Evolutionary conservation across 768 basidiomycete genomes (phyloP).

Genomic region (Neoboletus magnificus): DNA sequence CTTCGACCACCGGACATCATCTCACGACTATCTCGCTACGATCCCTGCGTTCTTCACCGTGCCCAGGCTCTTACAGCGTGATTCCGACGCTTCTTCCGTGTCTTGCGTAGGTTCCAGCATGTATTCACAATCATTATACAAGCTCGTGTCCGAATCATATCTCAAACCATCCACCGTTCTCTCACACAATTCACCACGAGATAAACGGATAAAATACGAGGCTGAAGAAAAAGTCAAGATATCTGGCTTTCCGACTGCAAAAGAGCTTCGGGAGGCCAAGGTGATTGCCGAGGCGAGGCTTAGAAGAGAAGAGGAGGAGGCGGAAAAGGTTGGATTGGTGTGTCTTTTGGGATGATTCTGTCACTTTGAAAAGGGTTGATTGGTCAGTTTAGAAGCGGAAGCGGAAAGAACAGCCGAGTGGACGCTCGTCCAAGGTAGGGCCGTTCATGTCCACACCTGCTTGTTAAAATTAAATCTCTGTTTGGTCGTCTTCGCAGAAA

Average conservation of each 20-base stretch:
- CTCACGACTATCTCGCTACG: slow-evolving; percentile 44
- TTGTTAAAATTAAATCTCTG: slow-evolving; percentile 23
- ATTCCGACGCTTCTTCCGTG: background rate
- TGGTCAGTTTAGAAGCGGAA: slow-evolving; percentile 56
- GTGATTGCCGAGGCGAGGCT: slow-evolving; percentile 61
- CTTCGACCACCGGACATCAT: slow-evolving; percentile 73
- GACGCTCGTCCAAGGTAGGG: slow-evolving; percentile 53
- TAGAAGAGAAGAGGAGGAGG: slow-evolving; percentile 68
- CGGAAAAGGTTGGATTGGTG: slow-evolving; percentile 71
- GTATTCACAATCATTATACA: slow-evolving; percentile 61
- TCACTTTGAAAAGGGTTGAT: slow-evolving; percentile 12
- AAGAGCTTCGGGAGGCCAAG: slow-evolving; percentile 71
- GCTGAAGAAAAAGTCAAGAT: slow-evolving; percentile 74
- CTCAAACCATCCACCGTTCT: slow-evolving; percentile 75
- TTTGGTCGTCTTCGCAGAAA: slow-evolving; percentile 33
- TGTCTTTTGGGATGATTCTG: slow-evolving; percentile 23
- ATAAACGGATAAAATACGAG: slow-evolving; percentile 79
- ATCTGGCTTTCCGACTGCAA: slow-evolving; percentile 73
- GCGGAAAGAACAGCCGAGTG: slow-evolving; percentile 42
- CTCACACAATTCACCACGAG: slow-evolving; percentile 76
- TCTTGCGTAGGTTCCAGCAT: slow-evolving; percentile 31
- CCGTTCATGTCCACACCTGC: background rate
- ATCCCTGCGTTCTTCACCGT: slow-evolving; percentile 38
- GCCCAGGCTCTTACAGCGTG: background rate
- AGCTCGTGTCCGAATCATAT: slow-evolving; percentile 70